Percentiles rank a stretch among this genome's conserved stretches.
These are phyloP conservation scores for Brassica incana DNA, from an alignment of 345 rosid genomes.

Conservation along the genomic window DNA sequence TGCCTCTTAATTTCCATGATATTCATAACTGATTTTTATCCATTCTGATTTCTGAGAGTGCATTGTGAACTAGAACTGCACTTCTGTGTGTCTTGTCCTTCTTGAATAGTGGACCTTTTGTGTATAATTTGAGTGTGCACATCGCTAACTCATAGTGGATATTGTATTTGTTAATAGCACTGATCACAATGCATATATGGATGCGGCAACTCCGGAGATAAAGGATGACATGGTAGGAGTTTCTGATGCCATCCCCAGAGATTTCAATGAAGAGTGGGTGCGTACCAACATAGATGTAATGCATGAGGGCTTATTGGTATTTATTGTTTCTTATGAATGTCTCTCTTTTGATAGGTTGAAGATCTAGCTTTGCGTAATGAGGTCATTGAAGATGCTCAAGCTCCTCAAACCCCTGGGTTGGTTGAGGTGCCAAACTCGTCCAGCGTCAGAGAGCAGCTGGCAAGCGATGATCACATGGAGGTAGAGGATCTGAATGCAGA, in stretches of 20 bases:
- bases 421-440: conserved; percentile 70
- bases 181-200: conserved; percentile 49
- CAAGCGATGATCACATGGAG: conserved; percentile 68
- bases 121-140: too few relatives aligned
- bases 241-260: conserved; percentile 46
- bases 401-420: conserved; percentile 89
- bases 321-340: conserved; percentile 16
- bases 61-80: too few relatives aligned
- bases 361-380: conserved; percentile 50
- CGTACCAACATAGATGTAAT: not conserved
- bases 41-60: too few relatives aligned
- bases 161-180: conserved; percentile 48
- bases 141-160: not conserved
- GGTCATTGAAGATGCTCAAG: conserved; percentile 68
- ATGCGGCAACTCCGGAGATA: conserved; percentile 39
- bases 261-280: conserved; percentile 63
- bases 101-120: too few relatives aligned
- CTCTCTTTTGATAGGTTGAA: conserved; percentile 50
- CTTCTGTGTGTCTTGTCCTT: too few relatives aligned
- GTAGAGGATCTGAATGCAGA: conserved; percentile 54
- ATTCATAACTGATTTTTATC: too few relatives aligned
- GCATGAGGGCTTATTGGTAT: not conserved
- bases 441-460: conserved; percentile 63
- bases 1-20: too few relatives aligned
- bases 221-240: conserved; percentile 36